Evolutionary conservation across 768 basidiomycete genomes (phyloP), one percentile per base, ranked within the genome.

Genomic region (Naganishia friedmannii): DNA sequence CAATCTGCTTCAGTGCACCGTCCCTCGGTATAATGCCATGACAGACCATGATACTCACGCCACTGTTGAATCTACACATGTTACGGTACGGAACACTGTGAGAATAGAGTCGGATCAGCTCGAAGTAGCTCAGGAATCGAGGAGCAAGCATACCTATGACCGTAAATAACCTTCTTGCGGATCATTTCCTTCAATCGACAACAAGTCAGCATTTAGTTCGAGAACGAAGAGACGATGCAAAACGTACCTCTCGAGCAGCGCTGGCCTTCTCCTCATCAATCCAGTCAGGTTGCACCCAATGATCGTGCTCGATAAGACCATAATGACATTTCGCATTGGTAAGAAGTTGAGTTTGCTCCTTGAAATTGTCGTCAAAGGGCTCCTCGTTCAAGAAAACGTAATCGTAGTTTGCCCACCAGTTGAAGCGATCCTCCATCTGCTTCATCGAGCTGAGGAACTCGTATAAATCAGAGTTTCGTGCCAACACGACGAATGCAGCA

Each of bases 1-100:
- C 37, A 56, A 53, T 39, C 42, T 51, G 39, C 37, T 57, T 65
- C 54, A 55, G 19, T 48, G 42, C 31, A n/a, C 37, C 23, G 32
- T 17, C 42, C 32, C 5, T 39, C 48, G 29, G 57, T n/a, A 56
- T n/a, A n/a, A 21, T 31, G 12, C 28, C 56, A 45, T 66, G 26
- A 26, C 2, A 42, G 8, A 75, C 66, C 68, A 10, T 53, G 15
- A 37, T 31, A 83, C 88, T 73, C 80, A 92, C 91, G 37, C 91
- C 92, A 56, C 91, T 93, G 82, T 94, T 92, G 82, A 88, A 97
- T 13, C 94, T 87, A 81, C 94, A 96, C 94, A 96, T 95, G 74
- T 95, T 93, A 48, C 93, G 87, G 77, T 96, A 95, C 2, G 82
- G 79, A 0, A 83, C 80, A 10, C 77, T 76, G 31, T 32, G 7